Percentiles rank a stretch among this genome's conserved stretches.
Conservation (phyloP, 2,329 filamentous ascomycete species). For the Penicillium digitatum region DNA sequence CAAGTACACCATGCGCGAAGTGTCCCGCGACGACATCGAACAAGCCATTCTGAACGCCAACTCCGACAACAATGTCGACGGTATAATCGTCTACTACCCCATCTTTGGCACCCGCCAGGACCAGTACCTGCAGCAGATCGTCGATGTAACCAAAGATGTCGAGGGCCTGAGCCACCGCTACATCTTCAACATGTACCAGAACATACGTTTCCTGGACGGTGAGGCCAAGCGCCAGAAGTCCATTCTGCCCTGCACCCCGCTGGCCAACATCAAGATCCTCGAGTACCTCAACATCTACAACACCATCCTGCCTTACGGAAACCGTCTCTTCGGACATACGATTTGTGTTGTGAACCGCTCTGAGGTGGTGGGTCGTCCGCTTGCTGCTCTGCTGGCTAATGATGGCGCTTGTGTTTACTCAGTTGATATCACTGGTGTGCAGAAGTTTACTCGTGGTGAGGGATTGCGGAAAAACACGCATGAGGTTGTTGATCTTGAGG, state of each 20-base stretch:
- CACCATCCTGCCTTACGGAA: conserved; percentile 84
- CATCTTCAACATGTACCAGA: conserved; percentile 99
- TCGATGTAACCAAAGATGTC: conserved; percentile 86
- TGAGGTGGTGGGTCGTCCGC: conserved; percentile 88
- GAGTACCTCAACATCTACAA: conserved; percentile 97
- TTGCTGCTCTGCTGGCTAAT: conserved; percentile 90
- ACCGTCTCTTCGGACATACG: conserved; percentile 86
- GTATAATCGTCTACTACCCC: conserved; percentile 96
- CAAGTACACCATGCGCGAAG: conserved; percentile 76
- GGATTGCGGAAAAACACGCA: conserved; percentile 83
- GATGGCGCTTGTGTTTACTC: conserved; percentile 95
- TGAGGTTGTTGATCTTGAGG: conserved; percentile 78
- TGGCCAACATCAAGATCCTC: conserved; percentile 94
- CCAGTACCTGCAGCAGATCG: conserved; percentile 92
- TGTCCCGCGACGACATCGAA: conserved; percentile 85
- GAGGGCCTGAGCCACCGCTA: conserved; percentile 91
- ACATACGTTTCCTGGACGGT: conserved; percentile 86
- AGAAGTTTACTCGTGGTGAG: conserved; percentile 84
- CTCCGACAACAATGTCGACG: conserved; percentile 69
- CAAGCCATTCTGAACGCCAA: conserved; percentile 85
- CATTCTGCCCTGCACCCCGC: conserved; percentile 89
- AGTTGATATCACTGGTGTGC: conserved; percentile 85
- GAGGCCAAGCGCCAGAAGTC: conserved; percentile 68
- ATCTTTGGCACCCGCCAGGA: conserved; percentile 91
- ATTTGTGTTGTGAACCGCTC: conserved; percentile 95